A percentile compares a stretch with the other conserved stretches of the same genome.
Evolutionary conservation across 1,284 basidiomycete species (phyloP).

Genomic region (Ustilago shanxiensis): DNA sequence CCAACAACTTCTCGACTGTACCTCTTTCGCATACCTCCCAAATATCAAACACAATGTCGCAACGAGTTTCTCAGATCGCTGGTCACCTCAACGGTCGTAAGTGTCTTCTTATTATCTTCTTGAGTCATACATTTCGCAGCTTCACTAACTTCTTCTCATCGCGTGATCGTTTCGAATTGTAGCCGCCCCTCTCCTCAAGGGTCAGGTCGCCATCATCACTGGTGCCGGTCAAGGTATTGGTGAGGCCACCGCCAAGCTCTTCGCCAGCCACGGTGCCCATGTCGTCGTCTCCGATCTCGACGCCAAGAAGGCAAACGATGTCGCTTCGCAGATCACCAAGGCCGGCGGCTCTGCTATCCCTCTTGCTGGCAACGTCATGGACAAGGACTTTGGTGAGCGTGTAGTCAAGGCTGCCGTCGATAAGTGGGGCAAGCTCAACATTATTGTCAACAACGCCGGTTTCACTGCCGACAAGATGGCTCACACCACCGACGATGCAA

Average conservation of each 20-base stretch:
- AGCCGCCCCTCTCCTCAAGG: slow-evolving; percentile 71
- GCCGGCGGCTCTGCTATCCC: slow-evolving; percentile 77
- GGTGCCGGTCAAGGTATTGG: slow-evolving; percentile 72
- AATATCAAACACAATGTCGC: slow-evolving; percentile 35
- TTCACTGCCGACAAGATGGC: slow-evolving; percentile 89
- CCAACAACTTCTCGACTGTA: not conserved
- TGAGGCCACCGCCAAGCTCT: slow-evolving; percentile 77
- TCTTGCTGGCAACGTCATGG: slow-evolving; percentile 62
- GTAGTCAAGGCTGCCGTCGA: slow-evolving; percentile 81
- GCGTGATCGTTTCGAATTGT: not conserved
- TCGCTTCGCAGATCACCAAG: slow-evolving; percentile 74
- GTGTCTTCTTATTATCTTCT: slow-evolving; percentile 12
- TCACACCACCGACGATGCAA: slow-evolving; percentile 85
- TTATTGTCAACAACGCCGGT: slow-evolving; percentile 85
- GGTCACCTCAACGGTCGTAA: slow-evolving; percentile 54
- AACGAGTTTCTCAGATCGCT: slow-evolving; percentile 51
- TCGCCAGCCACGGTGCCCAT: slow-evolving; percentile 86
- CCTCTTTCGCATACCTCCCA: not conserved
- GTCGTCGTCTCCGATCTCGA: slow-evolving; percentile 82
- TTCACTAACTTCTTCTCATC: not conserved
- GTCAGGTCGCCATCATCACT: slow-evolving; percentile 87
- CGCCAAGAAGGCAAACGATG: slow-evolving; percentile 55
- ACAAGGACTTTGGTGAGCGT: slow-evolving; percentile 80
- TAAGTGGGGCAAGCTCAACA: slow-evolving; percentile 62
- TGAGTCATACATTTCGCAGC: not conserved